Evolutionary conservation across 1,139 yeast genomes (phyloP), one percentile per base, ranked within the genome.

Genomic region (Petasospora fabianii): DNA sequence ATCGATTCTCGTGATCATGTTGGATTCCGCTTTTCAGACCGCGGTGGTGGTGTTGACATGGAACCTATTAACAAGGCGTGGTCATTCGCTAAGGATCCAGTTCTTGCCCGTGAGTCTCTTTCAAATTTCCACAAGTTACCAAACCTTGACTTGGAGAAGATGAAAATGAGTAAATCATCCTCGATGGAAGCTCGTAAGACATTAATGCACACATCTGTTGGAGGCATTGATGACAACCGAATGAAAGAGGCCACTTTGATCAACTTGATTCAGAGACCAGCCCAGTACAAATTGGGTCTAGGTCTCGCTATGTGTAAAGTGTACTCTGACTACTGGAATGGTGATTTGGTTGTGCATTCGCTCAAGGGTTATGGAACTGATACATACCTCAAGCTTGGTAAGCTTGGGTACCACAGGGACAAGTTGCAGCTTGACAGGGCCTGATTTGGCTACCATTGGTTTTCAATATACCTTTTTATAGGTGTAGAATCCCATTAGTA

Each of bases 291-390:
- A 44, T 65, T 90, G 18, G 97, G 97, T 0, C 73, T 90, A 50
- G 96, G 97, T 0, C 68, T 90, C 43, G 97, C 97, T 0, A 78
- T 90, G 81, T 83, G 95, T 54, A 80, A 84, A 49, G 86, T 90
- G 0, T 90, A 90, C 57, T 90, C 96, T 0, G 97, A 90, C 53
- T 90, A 90, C 61, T 90, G 97, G 97, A 92, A 88, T 53, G 97
- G 97, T 5, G 83, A 81, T 38, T 63, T 90, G 37, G 82, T 78
- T 50, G 75, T 90, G 72, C 84, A 83, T 53, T 82, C 95, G 1
- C 65, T 90, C 35, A 92, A 86, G 48, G 97, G 96, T 2, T 86
- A 83, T 53, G 97, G 98, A 4, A 78, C 94, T 35, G 98, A 90
- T 58, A 88, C 94, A 0, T 82, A 83, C 46, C 64, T 92, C 55